Base-by-base conservation (phyloP, 306 rosid genomes). In the Hippophae tibetana region DNA sequence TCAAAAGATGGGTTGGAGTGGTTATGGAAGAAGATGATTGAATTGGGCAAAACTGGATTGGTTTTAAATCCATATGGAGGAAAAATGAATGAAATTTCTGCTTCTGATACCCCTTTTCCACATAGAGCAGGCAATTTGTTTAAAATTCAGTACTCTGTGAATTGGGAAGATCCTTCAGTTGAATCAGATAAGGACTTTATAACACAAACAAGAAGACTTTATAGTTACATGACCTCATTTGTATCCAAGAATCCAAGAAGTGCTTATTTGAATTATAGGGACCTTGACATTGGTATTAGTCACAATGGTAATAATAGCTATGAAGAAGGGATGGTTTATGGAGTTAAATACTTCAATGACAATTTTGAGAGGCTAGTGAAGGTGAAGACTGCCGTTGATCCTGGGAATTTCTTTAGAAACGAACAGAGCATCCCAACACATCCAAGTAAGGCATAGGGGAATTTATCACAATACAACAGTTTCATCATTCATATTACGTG, bases 1-100 rank as follows among this genome's bases (percentile, higher is more conserved):
- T 52, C 76, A 5, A 61, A 31, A 54, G 66, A 49, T 7, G 73
- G 72, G 13, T 27, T 75, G 47, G 72, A 75, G 11, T 50, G 43
- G 55, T 1, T 70, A 11, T 66, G 60, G 62, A 66, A 70, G 59
- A 66, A 13, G 69, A 55, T 75, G 62, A 13, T 68, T 8, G 66
- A 57, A 43, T 10, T 70, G 31, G 69, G 63, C 3, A 52, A 61
- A 11, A 8, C 56, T 3, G 66, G 64, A 12, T 26, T 75, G 46
- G 60, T 41, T n/a, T 65, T 71, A 61, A 65, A 75, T 52, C 76
- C 79, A 3, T 61, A 75, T 6, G 79, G 79, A 14, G 79, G 79
- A 4, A 58, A 53, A 53, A 75, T 75, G 79, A 27, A 14, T 12
- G 54, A 61, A 50, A 49, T 70, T 10, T 27, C 79, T 3, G 44